phyloP scores from a whole-genome alignment of 306 rosid genomes.

The Sicyos baderoa region DNA sequence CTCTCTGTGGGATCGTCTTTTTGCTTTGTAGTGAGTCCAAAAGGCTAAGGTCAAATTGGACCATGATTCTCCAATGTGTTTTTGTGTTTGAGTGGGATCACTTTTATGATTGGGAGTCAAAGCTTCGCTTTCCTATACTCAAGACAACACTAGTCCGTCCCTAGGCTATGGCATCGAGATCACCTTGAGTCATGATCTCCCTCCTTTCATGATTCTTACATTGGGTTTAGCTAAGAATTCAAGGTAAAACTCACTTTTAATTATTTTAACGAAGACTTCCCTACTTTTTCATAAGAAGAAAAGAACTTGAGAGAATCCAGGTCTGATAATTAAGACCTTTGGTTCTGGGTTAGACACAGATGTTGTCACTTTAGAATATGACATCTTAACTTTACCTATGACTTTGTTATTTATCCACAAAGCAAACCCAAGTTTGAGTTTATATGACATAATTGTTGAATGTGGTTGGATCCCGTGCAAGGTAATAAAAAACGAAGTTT shows the following conservation, averaged over 20 bases:
- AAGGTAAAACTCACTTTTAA: neutral
- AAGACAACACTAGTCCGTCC: too few relatives aligned
- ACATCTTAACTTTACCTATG: constrained; percentile 1
- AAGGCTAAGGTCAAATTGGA: constrained; percentile 5
- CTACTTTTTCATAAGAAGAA: neutral
- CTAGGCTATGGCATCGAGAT: too few relatives aligned
- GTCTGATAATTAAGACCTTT: neutral
- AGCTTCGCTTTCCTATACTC: too few relatives aligned
- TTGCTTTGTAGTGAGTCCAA: neutral
- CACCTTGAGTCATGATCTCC: neutral
- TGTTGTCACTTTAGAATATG: constrained; percentile 9
- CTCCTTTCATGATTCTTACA: neutral
- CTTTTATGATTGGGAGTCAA: too few relatives aligned
- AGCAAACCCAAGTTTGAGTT: neutral
- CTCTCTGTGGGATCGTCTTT: neutral
- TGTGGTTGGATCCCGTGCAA: constrained; percentile 14
- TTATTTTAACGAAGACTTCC: neutral
- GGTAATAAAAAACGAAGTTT: neutral
- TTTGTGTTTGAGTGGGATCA: too few relatives aligned
- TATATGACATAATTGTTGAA: neutral
- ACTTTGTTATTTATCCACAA: neutral
- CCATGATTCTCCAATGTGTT: neutral
- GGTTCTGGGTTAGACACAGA: neutral
- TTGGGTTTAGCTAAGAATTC: neutral
- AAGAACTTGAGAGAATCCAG: neutral